phyloP scores from a whole-genome alignment of 78 protist species.

The Isochrysis galbana region DNA sequence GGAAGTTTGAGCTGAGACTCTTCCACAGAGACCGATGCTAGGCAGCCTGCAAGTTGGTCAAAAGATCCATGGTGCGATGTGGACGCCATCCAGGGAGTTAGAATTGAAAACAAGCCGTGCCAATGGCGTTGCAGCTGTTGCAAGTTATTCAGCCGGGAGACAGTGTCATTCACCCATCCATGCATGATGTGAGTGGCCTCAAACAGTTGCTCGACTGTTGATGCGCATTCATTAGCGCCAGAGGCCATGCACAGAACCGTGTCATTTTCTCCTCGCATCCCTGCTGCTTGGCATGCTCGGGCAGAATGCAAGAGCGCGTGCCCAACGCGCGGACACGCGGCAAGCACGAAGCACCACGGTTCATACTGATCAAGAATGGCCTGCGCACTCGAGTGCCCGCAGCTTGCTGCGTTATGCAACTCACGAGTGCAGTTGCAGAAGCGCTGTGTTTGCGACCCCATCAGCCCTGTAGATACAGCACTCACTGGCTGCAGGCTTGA shows the following conservation, averaged over 20 bases:
- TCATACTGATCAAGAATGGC: not conserved
- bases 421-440: not conserved
- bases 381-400: not conserved
- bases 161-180: not conserved
- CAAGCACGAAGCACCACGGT: not conserved
- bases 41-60: not conserved
- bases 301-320: not conserved
- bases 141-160: not conserved
- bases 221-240: not conserved
- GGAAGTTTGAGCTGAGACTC: not conserved
- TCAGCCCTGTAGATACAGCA: not conserved
- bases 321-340: not conserved
- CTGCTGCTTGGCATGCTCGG: not conserved
- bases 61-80: not conserved
- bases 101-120: not conserved
- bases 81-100: not conserved
- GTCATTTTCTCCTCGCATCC: not conserved
- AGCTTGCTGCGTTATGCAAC: not conserved
- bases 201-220: not conserved
- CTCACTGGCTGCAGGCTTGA: not conserved
- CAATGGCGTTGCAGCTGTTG: not conserved
- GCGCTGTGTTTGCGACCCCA: not conserved
- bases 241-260: not conserved
- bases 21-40: not conserved
- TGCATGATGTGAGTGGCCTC: not conserved